Conservation (phyloP, 495 filamentous ascomycete species). For the Neurospora sp. region DNA sequence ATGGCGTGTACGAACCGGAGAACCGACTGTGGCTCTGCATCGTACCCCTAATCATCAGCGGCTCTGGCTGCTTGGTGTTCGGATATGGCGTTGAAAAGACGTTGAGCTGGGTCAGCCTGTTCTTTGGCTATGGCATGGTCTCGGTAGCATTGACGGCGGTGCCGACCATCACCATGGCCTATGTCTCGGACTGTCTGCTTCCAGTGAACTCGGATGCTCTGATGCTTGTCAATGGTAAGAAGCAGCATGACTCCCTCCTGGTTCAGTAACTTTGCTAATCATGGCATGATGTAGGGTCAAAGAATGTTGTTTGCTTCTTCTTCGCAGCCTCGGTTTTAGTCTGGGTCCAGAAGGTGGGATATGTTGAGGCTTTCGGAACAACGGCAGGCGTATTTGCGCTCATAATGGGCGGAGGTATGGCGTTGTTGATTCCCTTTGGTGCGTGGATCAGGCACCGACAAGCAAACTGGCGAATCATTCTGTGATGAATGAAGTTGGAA, state of each 20-base stretch:
- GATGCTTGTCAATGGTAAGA: conserved; percentile 27
- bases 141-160: conserved; percentile 24
- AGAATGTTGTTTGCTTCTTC: conserved; percentile 24
- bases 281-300: conserved; percentile 10
- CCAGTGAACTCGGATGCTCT: conserved; percentile 25
- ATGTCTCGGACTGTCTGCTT: conserved; percentile 23
- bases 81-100: conserved; percentile 23
- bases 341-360: conserved; percentile 41
- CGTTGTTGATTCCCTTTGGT: conserved; percentile 20
- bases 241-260: neutral
- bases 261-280: neutral
- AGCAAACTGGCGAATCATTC: conserved; percentile 21
- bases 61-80: conserved; percentile 28
- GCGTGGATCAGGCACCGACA: conserved; percentile 19
- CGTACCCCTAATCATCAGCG: conserved; percentile 28
- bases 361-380: conserved; percentile 39
- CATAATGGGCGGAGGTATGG: conserved; percentile 19
- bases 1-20: conserved; percentile 44
- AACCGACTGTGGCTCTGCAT: conserved; percentile 40
- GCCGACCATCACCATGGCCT: conserved; percentile 24
- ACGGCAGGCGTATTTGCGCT: conserved; percentile 40
- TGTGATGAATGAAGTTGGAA: conserved; percentile 6
- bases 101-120: conserved; percentile 23
- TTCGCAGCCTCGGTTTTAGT: conserved; percentile 27
- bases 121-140: conserved; percentile 25